Base-by-base conservation (phyloP, 1,139 yeast genomes). In the Kodamaea ohmeri region DNA sequence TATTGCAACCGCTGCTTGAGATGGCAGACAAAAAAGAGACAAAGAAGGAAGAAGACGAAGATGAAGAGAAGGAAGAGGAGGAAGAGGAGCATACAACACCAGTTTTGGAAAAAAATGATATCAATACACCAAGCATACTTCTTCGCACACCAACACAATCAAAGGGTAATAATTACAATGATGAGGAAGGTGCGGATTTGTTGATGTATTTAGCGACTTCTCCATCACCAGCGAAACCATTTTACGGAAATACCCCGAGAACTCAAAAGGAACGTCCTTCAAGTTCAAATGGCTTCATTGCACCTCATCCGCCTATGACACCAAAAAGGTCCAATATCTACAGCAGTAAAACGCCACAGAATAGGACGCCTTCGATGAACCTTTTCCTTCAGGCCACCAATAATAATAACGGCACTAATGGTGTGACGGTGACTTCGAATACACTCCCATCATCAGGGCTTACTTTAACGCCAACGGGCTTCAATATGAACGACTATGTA, bases 181-280 rank as follows among this genome's bases (percentile, higher is more conserved):
- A 76, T 42, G 86, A 82, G 38, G 89, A 83, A 56, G 96, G 95
- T 4, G 96, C 95, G 1, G 94, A 84, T 55, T 63, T 87, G 45
- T 69, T 87, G 44, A 76, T 87, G 79, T 87, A 78, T 56, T 68
- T 87, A 50, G 95, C 95, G 3, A 84, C 94, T 4, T 84, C 95
- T 3, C 96, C 96, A 1, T 83, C 92, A 0, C 88, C 90, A 0
- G 81, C 83, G 1, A 69, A 67, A 37, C 64, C 68, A 4, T 59
- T 55, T 48, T 60, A 51, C 43, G 52, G 60, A n/a, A 55, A 56
- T 42, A 66, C 72, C 6, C 73, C 75, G 48, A 20, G 25, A 13
- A n/a, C n/a, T n/a, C 22, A 41, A 51, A 14, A 36, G 44, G 13
- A 27, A 31, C 20, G 35, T 9, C 21, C 25, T 18, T 5, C 37